Evolutionary conservation across 257 asterid species (phyloP).

Genomic region (Petrea volubilis): DNA sequence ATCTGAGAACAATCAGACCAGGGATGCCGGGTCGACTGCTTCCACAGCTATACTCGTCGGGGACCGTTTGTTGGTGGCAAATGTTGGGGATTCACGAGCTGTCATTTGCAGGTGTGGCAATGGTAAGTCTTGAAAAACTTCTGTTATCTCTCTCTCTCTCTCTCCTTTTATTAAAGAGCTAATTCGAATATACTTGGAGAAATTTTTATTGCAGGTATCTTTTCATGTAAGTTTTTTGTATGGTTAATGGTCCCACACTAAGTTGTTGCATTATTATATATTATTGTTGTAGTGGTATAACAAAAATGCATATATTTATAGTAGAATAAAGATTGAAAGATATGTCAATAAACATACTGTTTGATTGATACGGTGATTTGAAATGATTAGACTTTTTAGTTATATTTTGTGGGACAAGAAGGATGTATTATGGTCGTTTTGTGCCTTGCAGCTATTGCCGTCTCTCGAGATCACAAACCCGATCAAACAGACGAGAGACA

Average conservation of each 20-base stretch:
- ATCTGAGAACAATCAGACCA: conserved; percentile 65
- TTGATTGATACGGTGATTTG: too few relatives aligned
- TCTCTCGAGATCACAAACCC: conserved; percentile 85
- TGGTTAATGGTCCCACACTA: too few relatives aligned
- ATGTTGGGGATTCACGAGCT: conserved; percentile 92
- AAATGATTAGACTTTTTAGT: too few relatives aligned
- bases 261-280: too few relatives aligned
- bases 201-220: too few relatives aligned
- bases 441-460: conserved; percentile 68
- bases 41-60: conserved; percentile 95
- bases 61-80: conserved; percentile 81
- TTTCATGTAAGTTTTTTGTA: too few relatives aligned
- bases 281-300: too few relatives aligned
- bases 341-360: too few relatives aligned
- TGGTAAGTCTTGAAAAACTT: conserved; percentile 44
- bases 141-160: background rate
- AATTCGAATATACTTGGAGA: too few relatives aligned
- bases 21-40: conserved; percentile 96
- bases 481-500: conserved; percentile 88
- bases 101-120: conserved; percentile 80
- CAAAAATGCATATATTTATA: background rate
- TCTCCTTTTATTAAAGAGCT: too few relatives aligned
- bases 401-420: too few relatives aligned
- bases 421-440: background rate
- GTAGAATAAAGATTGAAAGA: too few relatives aligned